Percentiles rank a stretch among this genome's conserved stretches.
These are phyloP conservation scores for Populus tomentosa DNA, from an alignment of 441 rosid species.

Conservation along the genomic window DNA sequence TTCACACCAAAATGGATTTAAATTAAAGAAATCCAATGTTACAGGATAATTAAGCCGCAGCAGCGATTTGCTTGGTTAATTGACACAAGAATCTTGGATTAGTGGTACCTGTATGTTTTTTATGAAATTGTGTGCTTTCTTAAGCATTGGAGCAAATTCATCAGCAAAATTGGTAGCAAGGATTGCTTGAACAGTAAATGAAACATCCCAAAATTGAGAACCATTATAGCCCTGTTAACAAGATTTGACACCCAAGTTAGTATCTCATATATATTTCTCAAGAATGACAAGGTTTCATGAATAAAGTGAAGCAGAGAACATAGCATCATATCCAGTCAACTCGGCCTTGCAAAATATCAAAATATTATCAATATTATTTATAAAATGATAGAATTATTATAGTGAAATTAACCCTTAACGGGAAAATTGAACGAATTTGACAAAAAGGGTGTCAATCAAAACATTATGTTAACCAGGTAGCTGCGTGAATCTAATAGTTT, in stretches of 20 bases:
- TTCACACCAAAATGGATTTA: neutral
- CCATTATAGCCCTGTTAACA: constrained; percentile 60
- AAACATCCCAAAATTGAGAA: constrained; percentile 62
- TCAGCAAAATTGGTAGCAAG: constrained; percentile 40
- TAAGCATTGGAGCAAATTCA: constrained; percentile 40
- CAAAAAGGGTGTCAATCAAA: too few relatives aligned
- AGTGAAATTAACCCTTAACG: too few relatives aligned
- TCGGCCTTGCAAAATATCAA: too few relatives aligned
- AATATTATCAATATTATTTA: too few relatives aligned
- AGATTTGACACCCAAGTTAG: neutral
- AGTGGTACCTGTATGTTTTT: constrained; percentile 41
- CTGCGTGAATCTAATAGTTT: too few relatives aligned
- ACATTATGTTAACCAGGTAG: too few relatives aligned
- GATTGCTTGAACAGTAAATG: constrained; percentile 61
- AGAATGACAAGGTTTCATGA: too few relatives aligned
- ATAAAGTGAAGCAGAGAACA: too few relatives aligned
- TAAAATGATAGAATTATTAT: too few relatives aligned
- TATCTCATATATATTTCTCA: neutral
- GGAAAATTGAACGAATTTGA: too few relatives aligned
- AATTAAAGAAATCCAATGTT: neutral
- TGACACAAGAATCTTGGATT: neutral
- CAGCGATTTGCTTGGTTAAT: neutral
- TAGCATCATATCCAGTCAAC: too few relatives aligned
- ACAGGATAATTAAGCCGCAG: neutral
- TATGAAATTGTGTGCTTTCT: constrained; percentile 50